phyloP scores from a whole-genome alignment of 345 rosid species.

The Boechera divaricarpa region DNA sequence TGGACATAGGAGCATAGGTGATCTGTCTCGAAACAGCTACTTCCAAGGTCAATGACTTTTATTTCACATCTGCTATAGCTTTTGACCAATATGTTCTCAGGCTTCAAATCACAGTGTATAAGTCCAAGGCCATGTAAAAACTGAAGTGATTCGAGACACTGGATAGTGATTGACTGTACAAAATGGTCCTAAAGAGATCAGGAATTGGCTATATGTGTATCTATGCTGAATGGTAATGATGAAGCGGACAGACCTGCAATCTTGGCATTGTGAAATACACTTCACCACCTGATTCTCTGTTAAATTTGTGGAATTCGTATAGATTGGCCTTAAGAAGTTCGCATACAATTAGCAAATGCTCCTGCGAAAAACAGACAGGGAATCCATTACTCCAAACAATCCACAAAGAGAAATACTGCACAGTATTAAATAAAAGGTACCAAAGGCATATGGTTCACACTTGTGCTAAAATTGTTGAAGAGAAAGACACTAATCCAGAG shows the following conservation, averaged over 20 bases:
- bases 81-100: slow-evolving; percentile 93
- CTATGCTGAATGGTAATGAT: slow-evolving; percentile 36
- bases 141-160: slow-evolving; percentile 94
- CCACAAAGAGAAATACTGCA: background rate
- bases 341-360: slow-evolving; percentile 96
- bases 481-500: slow-evolving; percentile 11
- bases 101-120: slow-evolving; percentile 96
- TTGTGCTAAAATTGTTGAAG: slow-evolving; percentile 4
- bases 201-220: slow-evolving; percentile 24
- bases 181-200: slow-evolving; percentile 35
- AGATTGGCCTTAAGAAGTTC: slow-evolving; percentile 99
- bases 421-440: background rate
- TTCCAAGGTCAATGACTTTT: slow-evolving; percentile 99
- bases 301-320: slow-evolving; percentile 97
- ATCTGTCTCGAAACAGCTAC: slow-evolving; percentile 99
- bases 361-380: slow-evolving; percentile 57
- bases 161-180: slow-evolving; percentile 94
- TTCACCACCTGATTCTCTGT: slow-evolving; percentile 99
- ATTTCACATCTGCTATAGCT: slow-evolving; percentile 99
- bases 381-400: slow-evolving; percentile 19
- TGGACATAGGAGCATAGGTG: slow-evolving; percentile 98
- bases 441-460: background rate
- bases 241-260: slow-evolving; percentile 75
- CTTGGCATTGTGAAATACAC: slow-evolving; percentile 99
- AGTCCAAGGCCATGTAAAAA: slow-evolving; percentile 96